A percentile compares a stretch with the other conserved stretches of the same genome.
phyloP scores from a whole-genome alignment of 257 asterid genomes.

The Primulina huaijiensis region DNA sequence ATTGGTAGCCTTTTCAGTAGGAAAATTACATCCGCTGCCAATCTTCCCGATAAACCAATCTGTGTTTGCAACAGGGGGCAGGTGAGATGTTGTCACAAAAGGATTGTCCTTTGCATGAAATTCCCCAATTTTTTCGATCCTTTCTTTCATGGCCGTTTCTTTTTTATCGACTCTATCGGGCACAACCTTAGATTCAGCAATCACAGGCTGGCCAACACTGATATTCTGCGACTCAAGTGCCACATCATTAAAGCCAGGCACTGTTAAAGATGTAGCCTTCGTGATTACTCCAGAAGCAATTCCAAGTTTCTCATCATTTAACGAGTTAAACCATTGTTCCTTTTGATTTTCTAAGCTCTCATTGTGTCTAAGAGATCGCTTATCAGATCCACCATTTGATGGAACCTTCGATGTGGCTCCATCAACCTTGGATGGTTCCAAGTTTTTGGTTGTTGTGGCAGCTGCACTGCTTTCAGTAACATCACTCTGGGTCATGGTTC shows the following conservation, averaged over 20 bases:
- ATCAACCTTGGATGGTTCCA: no score
- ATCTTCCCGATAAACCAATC: conserved; percentile 15
- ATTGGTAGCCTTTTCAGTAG: conserved; percentile 2
- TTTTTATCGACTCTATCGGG: conserved; percentile 15
- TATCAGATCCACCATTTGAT: no score
- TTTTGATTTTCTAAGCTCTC: no score
- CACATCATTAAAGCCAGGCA: not conserved
- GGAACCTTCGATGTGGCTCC: no score
- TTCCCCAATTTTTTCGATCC: conserved; percentile 13
- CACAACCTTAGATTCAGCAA: not conserved
- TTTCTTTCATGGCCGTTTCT: not conserved
- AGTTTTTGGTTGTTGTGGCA: not conserved
- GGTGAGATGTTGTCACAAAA: not conserved
- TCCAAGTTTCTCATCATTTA: no score
- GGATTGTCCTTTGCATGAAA: not conserved
- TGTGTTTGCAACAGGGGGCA: not conserved
- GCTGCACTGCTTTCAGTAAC: not conserved
- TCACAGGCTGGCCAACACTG: no score
- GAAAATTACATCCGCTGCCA: not conserved
- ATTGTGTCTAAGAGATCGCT: no score
- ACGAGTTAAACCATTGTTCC: no score
- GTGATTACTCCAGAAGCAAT: not conserved
- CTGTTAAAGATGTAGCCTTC: no score
- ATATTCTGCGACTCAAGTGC: no score
- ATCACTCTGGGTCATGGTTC: conserved; percentile 18